A percentile compares a stretch with the other conserved stretches of the same genome.
phyloP scores from a whole-genome alignment of 179 eudicot genomes.

The Silene noctiflora region DNA sequence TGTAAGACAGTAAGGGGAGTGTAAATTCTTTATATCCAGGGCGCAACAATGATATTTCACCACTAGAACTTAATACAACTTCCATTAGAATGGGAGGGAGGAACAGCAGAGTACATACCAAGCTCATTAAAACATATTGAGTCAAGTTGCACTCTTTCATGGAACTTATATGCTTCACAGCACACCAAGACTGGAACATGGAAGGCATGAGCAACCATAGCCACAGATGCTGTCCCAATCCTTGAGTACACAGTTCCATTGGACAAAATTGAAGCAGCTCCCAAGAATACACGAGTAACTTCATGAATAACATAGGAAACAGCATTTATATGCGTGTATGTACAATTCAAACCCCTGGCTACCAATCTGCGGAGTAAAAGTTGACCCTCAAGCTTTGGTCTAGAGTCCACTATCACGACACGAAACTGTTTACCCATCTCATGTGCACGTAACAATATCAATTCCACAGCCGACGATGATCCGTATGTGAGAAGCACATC shows the following conservation, averaged over 20 bases:
- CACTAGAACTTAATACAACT: neutral
- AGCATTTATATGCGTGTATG: conserved; percentile 96
- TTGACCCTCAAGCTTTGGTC: conserved; percentile 91
- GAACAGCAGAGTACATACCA: conserved; percentile 45
- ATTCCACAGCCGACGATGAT: conserved; percentile 89
- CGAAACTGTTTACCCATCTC: conserved; percentile 85
- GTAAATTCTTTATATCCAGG: too few species aligned
- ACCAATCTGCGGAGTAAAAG: conserved; percentile 85
- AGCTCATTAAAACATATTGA: conserved; percentile 98
- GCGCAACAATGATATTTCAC: neutral
- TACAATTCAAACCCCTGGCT: conserved; percentile 80
- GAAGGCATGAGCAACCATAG: conserved; percentile 98
- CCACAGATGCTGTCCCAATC: conserved; percentile 96
- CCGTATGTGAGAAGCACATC: conserved; percentile 94
- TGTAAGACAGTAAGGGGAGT: too few species aligned
- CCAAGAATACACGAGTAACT: conserved; percentile 81
- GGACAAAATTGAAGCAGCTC: conserved; percentile 87
- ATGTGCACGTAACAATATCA: conserved; percentile 80
- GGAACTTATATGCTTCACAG: conserved; percentile 98
- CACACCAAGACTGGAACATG: conserved; percentile 89
- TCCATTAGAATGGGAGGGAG: neutral
- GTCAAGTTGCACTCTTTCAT: conserved; percentile 97
- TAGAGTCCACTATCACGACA: conserved; percentile 84
- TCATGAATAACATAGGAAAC: conserved; percentile 92
- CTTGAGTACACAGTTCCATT: conserved; percentile 97